Conservation (phyloP, 371 early-diverging fungal species). For the Lichtheimia hyalospora region DNA sequence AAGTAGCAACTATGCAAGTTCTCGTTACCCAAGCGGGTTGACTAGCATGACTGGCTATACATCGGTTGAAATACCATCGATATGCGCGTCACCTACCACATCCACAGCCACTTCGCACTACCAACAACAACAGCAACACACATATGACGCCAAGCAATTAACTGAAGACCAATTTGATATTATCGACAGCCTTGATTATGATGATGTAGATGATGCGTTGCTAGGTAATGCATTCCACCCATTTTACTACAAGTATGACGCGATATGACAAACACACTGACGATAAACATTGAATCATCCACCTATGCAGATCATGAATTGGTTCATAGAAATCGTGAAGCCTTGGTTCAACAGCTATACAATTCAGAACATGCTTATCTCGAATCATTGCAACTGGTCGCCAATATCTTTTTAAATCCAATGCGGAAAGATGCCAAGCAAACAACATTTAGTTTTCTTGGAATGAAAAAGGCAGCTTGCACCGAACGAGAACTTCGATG, state of each 20-base stretch:
- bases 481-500: conserved; percentile 41
- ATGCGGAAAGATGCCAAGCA: conserved; percentile 32
- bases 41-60: conserved; percentile 7
- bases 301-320: conserved; percentile 33
- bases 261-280: not conserved
- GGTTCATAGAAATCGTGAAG: conserved; percentile 35
- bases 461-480: conserved; percentile 40
- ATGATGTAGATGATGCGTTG: conserved; percentile 24
- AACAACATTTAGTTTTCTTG: conserved; percentile 30
- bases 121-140: not conserved
- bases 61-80: conserved; percentile 3
- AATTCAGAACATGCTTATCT: conserved; percentile 36
- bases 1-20: not conserved
- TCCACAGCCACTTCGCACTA: not conserved
- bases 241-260: not conserved
- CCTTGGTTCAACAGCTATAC: conserved; percentile 28
- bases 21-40: conserved; percentile 13
- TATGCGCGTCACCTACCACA: not conserved
- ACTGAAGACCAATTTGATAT: conserved; percentile 20
- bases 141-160: not conserved
- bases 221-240: conserved; percentile 17
- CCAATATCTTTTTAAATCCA: conserved; percentile 26
- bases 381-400: conserved; percentile 34
- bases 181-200: conserved; percentile 16
- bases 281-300: not conserved